These are phyloP conservation scores for Pelargonium citronellum DNA, from an alignment of 441 rosid species.

Conservation along the genomic window DNA sequence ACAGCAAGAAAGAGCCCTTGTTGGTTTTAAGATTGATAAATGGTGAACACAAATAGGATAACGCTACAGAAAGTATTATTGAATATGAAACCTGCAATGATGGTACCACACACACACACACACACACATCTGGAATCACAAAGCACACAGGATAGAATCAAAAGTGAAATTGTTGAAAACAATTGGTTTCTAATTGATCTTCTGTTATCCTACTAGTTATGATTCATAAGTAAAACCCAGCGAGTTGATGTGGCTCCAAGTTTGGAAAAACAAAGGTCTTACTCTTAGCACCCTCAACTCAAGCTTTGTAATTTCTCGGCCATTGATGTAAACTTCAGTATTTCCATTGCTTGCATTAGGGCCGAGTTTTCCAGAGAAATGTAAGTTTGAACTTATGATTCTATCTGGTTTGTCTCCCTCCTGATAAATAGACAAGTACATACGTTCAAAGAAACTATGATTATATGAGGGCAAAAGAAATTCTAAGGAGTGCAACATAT, in stretches of 20 bases:
- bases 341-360: conserved; percentile 80
- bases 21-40: neutral
- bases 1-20: neutral
- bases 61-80: neutral
- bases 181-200: neutral
- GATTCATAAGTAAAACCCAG: neutral
- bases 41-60: neutral
- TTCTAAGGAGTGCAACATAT: neutral
- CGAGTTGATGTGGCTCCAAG: neutral
- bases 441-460: conserved; percentile 5
- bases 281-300: conserved; percentile 83
- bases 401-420: conserved; percentile 92
- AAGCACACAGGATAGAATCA: neutral
- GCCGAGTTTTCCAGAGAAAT: conserved; percentile 74
- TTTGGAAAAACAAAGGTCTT: conserved; percentile 15
- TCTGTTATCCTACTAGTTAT: neutral
- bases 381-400: conserved; percentile 78
- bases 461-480: neutral
- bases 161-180: neutral
- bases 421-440: conserved; percentile 38
- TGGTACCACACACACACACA: neutral
- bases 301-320: conserved; percentile 88
- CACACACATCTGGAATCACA: conserved; percentile 1
- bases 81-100: neutral
- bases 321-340: conserved; percentile 86